These are phyloP conservation scores for Astrephomene gubernaculifera DNA, from an alignment of 139 green algal genomes.

Conservation along the genomic window DNA sequence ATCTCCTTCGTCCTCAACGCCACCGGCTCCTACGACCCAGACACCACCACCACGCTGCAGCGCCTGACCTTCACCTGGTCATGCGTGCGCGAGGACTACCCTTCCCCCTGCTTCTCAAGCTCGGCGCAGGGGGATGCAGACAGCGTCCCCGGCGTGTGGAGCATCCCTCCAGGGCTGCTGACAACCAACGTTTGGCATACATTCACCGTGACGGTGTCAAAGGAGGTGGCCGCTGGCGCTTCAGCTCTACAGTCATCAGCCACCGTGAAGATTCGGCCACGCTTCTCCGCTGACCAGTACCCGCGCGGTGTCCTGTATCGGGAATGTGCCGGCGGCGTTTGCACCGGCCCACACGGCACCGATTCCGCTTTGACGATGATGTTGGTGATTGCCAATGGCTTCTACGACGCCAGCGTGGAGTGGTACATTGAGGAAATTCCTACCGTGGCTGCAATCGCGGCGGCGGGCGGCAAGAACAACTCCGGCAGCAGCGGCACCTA, in stretches of 20 bases:
- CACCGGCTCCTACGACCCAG: not conserved
- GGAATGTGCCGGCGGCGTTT: not conserved
- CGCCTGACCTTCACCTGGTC: not conserved
- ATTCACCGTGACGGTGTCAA: not conserved
- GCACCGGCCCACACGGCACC: not conserved
- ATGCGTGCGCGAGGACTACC: constrained; percentile 9
- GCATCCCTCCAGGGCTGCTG: not conserved
- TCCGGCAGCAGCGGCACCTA: not conserved
- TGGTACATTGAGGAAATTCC: not conserved
- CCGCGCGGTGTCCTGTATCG: not conserved
- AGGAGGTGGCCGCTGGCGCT: not conserved
- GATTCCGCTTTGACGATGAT: not conserved
- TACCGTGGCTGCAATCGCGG: not conserved
- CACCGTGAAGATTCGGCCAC: not conserved
- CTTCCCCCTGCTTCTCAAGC: not conserved
- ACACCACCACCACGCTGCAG: not conserved
- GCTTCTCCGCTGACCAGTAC: not conserved
- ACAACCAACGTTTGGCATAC: not conserved
- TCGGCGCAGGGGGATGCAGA: not conserved
- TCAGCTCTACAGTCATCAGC: not conserved
- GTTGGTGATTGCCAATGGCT: too few relatives aligned
- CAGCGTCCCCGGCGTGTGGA: not conserved
- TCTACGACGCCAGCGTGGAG: not conserved
- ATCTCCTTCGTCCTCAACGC: not conserved
- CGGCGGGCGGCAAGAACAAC: not conserved